Evolutionary conservation across 345 rosid genomes (phyloP), one percentile per base, ranked within the genome.

Genomic region (Eucalyptus erythrocorys): DNA sequence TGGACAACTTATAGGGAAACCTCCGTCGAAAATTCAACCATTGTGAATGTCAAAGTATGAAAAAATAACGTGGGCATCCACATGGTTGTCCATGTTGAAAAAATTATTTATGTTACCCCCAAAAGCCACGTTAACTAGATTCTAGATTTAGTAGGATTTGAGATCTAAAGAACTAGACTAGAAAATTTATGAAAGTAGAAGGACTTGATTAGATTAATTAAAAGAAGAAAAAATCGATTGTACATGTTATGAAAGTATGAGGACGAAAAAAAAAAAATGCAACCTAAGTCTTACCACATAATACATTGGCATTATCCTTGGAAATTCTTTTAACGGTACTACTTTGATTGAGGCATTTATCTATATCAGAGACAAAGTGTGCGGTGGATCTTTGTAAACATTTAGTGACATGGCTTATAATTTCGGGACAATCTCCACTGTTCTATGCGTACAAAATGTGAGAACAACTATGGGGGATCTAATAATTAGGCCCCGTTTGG

Each of bases 371-470:
- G 26, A 68, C 24, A 8, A 68, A 68, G 40, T 8, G 79, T 66
- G 79, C 2, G 5, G 8, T 66, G 17, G 79, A 34, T 32, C 40
- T 32, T 66, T 4, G 12, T 15, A 15, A 66, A 32, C 24, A 34
- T 37, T 32, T 66, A 32, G 79, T 26, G 79, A 12, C 3, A 6
- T 66, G 76, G 42, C 10, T 32, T 64, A 64, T n/a, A 7, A 15
- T 4, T 32, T 32, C 2, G 22, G 34, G 79, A 32, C 1, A 0
- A 17, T 8, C 37, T 32, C 40, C 37, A 9, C 5, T 16, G 1
- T 14, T 17, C 40, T 15, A 37, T 8, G 79, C 32, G 37, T 13
- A 66, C 22, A 32, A 16, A 66, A 32, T 66, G 19, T 66, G 22
- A 66, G 79, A 32, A 66, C 37, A 32, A 32, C 40, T 32, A 32